Conservation (phyloP, 495 filamentous ascomycete species). For the Podospora bellae-mahoneyi region DNA sequence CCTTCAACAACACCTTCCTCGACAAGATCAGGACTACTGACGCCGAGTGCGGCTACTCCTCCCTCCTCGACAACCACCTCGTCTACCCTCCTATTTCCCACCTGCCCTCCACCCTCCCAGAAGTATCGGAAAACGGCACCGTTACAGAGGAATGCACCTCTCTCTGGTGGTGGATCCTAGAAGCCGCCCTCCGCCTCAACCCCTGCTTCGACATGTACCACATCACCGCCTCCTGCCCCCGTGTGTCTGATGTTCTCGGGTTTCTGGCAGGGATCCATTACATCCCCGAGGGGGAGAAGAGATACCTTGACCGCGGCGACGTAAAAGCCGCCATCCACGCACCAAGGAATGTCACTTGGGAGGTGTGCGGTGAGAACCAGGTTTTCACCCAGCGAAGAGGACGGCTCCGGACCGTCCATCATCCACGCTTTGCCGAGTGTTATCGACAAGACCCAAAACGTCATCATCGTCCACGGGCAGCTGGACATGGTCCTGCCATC, state of each 20-base stretch:
- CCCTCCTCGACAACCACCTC: conserved; percentile 59
- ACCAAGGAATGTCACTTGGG: conserved; percentile 56
- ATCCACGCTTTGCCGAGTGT: conserved; percentile 59
- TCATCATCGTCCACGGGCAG: conserved; percentile 65
- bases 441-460: conserved; percentile 68
- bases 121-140: conserved; percentile 22
- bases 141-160: conserved; percentile 29
- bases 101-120: conserved; percentile 44
- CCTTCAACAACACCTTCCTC: conserved; percentile 65
- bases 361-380: conserved; percentile 46
- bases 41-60: conserved; percentile 62
- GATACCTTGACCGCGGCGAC: conserved; percentile 77
- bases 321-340: conserved; percentile 74
- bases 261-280: conserved; percentile 52
- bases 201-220: conserved; percentile 82
- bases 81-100: conserved; percentile 63
- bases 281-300: conserved; percentile 50
- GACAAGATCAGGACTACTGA: conserved; percentile 52
- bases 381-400: conserved; percentile 57
- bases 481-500: conserved; percentile 56
- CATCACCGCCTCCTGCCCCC: conserved; percentile 68
- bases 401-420: conserved; percentile 46
- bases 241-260: conserved; percentile 67
- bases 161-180: conserved; percentile 13
- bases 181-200: conserved; percentile 52